Evolutionary conservation across 2,329 filamentous ascomycete genomes (phyloP).

Genomic region (Apiospora sp.): DNA sequence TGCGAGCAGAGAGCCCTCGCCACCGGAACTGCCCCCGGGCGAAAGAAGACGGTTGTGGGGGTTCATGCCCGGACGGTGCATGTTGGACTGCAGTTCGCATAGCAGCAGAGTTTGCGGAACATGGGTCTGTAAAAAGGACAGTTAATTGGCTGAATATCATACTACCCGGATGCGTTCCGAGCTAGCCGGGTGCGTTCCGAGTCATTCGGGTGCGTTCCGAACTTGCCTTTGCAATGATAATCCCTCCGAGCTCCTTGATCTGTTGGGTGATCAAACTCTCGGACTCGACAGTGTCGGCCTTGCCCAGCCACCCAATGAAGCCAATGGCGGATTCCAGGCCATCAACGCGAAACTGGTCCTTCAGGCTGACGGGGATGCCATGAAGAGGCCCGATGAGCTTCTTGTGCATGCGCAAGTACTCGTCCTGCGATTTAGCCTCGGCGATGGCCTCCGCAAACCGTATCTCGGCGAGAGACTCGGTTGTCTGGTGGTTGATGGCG

Average conservation of each 20-base stretch:
- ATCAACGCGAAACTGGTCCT: not conserved
- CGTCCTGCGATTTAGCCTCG: not conserved
- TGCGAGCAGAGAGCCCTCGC: not conserved
- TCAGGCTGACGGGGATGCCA: not conserved
- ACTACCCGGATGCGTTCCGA: not conserved
- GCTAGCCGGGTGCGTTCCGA: too few relatives aligned
- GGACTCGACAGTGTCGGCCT: not conserved
- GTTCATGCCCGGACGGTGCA: not conserved
- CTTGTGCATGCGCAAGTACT: not conserved
- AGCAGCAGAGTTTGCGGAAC: not conserved
- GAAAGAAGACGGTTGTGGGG: slow-evolving; percentile 5
- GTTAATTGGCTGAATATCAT: not conserved
- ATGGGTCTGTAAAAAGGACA: not conserved
- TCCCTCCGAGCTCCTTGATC: not conserved
- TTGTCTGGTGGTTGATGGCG: slow-evolving; percentile 2
- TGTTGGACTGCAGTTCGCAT: not conserved
- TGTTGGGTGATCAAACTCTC: not conserved
- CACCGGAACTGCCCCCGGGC: not conserved
- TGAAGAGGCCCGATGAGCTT: not conserved
- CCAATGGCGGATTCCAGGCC: not conserved
- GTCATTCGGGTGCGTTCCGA: not conserved
- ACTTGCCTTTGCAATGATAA: not conserved
- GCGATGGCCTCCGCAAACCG: not conserved
- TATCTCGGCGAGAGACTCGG: not conserved
- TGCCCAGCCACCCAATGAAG: not conserved